phyloP scores from a whole-genome alignment of 2,329 filamentous ascomycete species.

The Nothophoma quercina region DNA sequence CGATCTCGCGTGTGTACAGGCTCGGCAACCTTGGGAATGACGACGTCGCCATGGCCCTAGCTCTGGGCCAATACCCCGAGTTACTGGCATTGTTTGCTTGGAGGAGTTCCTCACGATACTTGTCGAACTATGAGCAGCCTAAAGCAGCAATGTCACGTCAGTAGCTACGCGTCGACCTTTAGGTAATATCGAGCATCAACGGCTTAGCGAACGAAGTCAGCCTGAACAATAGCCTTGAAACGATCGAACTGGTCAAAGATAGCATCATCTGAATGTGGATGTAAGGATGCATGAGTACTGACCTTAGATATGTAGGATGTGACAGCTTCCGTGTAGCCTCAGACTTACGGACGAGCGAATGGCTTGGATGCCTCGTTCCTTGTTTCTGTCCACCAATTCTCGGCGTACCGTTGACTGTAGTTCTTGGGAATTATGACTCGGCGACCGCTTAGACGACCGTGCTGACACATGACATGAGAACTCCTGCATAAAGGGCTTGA shows the following conservation, averaged over 20 bases:
- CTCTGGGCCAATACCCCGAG: background rate
- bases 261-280: no score
- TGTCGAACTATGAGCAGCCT: no score
- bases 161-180: background rate
- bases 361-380: background rate
- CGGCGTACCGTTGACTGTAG: constrained; percentile 1
- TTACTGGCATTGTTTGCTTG: background rate
- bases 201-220: no score
- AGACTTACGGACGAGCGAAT: background rate
- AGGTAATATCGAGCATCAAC: no score
- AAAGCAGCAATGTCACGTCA: background rate
- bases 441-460: background rate
- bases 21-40: constrained; percentile 25
- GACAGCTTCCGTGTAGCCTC: background rate
- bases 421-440: constrained; percentile 9
- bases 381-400: background rate
- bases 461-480: no score
- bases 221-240: no score
- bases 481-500: no score
- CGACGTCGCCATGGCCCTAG: constrained; percentile 23
- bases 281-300: background rate
- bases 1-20: constrained; percentile 16
- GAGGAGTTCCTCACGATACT: no score
- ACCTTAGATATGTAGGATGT: background rate
- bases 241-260: no score